A percentile compares a stretch with the other conserved stretches of the same genome.
Evolutionary conservation across 2,329 filamentous ascomycete genomes (phyloP).

Genomic region (Emydomyces testavorans): DNA sequence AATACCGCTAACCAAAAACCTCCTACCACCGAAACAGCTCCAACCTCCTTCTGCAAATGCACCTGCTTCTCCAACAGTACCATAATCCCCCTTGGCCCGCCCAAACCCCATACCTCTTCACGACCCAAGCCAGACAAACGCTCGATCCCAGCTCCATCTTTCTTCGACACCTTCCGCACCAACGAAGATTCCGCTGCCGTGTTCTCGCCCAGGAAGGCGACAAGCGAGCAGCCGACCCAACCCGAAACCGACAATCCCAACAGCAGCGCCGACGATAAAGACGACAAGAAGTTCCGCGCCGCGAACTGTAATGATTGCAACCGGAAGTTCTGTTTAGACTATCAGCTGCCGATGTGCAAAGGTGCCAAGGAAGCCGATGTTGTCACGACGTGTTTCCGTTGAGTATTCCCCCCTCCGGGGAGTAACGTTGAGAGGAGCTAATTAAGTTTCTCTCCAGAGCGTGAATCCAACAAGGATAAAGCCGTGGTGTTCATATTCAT

Average conservation of each 20-base stretch:
- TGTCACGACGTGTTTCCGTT: slow-evolving; percentile 55
- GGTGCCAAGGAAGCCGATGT: slow-evolving; percentile 52
- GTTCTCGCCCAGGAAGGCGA: neutral
- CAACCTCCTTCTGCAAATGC: slow-evolving; percentile 60
- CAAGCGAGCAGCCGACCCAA: neutral
- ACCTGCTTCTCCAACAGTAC: slow-evolving; percentile 57
- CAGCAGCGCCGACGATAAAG: slow-evolving; percentile 9
- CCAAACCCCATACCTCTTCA: slow-evolving; percentile 20
- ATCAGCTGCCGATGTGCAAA: slow-evolving; percentile 51
- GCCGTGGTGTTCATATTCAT: slow-evolving; percentile 57
- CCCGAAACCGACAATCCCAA: slow-evolving; percentile 11
- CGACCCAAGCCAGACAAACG: slow-evolving; percentile 10
- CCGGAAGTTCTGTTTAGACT: slow-evolving; percentile 53
- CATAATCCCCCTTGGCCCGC: slow-evolving; percentile 52
- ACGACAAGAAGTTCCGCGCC: slow-evolving; percentile 29
- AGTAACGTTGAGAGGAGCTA: no score
- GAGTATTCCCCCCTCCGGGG: no score
- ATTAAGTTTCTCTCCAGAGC: slow-evolving; percentile 36
- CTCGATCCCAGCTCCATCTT: slow-evolving; percentile 11
- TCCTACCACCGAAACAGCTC: slow-evolving; percentile 21
- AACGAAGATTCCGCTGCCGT: neutral
- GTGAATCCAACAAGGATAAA: slow-evolving; percentile 57
- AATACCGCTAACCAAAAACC: neutral
- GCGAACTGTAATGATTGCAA: slow-evolving; percentile 56
- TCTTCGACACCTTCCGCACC: slow-evolving; percentile 4